Base-by-base conservation (phyloP, 345 rosid species). In the Pistacia integerrima region DNA sequence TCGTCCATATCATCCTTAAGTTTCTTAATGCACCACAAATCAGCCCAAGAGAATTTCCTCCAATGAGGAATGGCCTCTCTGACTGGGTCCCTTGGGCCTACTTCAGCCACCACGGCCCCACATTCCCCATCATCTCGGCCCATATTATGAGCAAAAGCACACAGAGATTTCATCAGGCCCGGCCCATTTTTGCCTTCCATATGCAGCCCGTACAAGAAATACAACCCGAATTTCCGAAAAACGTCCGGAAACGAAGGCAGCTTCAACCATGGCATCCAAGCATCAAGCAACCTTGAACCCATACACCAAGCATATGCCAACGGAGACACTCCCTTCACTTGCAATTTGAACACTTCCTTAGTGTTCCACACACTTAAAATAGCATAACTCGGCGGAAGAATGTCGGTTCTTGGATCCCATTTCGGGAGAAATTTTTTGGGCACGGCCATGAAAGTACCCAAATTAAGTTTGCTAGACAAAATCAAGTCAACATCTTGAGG, bases 401-500 rank as follows among this genome's bases (percentile, higher is more conserved):
- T 75, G 12, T 84, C 84, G 13, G 73, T 77, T 73, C 80, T 75
- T 0, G 81, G 78, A 57, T 88, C 77, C 86, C 89, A 84, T 48
- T 74, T 64, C 4, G 72, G 48, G 25, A 85, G 74, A 2, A 3
- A n/a, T 4, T 75, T 75, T 72, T 74, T 76, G 7, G 89, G 89
- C 57, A 91, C 13, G 8, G 94, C 93, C 83, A 91, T 82, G 84
- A 88, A 93, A 0, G 97, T 91, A 54, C 98, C 97, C 78, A 91
- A 76, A 74, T 74, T 91, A 61, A 86, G 84, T 61, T 64, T 78
- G 69, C 73, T 88, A 18, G 74, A 48, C 72, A 93, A 79, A 57
- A 93, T 76, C 8, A 74, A 17, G 38, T 79, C 88, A 17, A 91
- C 87, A 69, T 91, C 97, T 30, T 78, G 35, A 0, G 94, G 94